Evolutionary conservation across 768 basidiomycete genomes (phyloP), one percentile per base, ranked within the genome.

Genomic region (Lentinus brumalis): DNA sequence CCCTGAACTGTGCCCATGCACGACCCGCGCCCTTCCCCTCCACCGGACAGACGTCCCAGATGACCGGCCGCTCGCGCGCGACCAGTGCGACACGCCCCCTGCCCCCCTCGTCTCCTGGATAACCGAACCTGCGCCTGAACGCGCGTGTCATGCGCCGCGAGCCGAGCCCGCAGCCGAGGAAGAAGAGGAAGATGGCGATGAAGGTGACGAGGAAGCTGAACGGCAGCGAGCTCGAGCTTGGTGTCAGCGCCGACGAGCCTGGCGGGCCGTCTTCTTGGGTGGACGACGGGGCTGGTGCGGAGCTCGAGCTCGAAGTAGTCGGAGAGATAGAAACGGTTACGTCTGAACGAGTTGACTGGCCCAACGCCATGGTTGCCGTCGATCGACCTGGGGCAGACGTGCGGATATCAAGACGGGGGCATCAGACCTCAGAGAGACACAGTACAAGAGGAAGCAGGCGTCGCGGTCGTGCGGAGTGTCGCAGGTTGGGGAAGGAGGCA

Each of bases 201-300:
- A 72, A 70, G 39, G 71, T 67, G 62, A 72, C 65, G 56, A 72
- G 69, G 59, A 72, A 70, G 69, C 69, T 70, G 61, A 72, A 72
- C 32, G 71, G 71, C 12, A 72, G 65, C 12, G 68, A 66, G n/a
- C 35, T 35, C 7, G 63, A 64, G 52, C 30, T 52, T 41, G 60
- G 50, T 29, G 35, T 60, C 38, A 61, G 46, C 54, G 38, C n/a
- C 52, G 50, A 29, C 8, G 56, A 29, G 39, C 39, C 30, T 35
- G 45, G 21, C 26, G 51, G 32, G 30, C 39, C 46, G 14, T 46
- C 40, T 21, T 51, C 1, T 2, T 16, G 1, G 8, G 61, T 39
- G 15, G 60, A 53, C 9, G 61, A 57, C n/a, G 52, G 4, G n/a
- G 7, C 3, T 35, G 35, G 7, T 35, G 35, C 11, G 11, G 35